Percentiles rank a stretch among this genome's conserved stretches.
Evolutionary conservation across 2,329 filamentous ascomycete genomes (phyloP).

Genomic region (Ophiocordyceps camponoti-floridani): DNA sequence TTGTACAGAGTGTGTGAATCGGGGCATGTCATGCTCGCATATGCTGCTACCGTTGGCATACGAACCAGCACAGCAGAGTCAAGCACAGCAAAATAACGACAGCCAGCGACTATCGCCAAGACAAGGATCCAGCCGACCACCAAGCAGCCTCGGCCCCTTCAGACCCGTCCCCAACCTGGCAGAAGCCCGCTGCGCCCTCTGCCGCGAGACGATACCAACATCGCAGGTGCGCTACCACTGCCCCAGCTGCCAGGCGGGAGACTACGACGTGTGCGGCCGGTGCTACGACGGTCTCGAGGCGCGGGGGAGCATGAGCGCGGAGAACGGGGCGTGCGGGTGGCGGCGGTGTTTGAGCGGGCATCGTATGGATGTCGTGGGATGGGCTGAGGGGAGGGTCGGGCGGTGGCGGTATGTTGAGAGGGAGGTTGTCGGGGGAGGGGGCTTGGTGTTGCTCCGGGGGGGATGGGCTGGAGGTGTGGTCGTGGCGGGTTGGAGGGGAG

Average conservation of each 20-base stretch:
- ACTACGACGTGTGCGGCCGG: slow-evolving; percentile 67
- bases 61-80: slow-evolving; percentile 16
- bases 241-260: slow-evolving; percentile 52
- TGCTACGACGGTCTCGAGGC: slow-evolving; percentile 58
- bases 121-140: slow-evolving; percentile 20
- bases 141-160: slow-evolving; percentile 33
- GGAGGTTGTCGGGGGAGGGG: slow-evolving; percentile 58
- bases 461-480: slow-evolving; percentile 27
- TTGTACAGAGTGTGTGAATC: slow-evolving; percentile 74
- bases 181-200: slow-evolving; percentile 59
- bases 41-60: slow-evolving; percentile 61
- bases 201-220: slow-evolving; percentile 53
- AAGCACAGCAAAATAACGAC: too few species aligned
- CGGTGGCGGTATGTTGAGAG: slow-evolving; percentile 49
- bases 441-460: slow-evolving; percentile 11
- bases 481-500: slow-evolving; percentile 25
- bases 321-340: slow-evolving; percentile 72
- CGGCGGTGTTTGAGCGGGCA: slow-evolving; percentile 64
- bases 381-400: slow-evolving; percentile 49
- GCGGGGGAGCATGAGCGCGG: slow-evolving; percentile 45
- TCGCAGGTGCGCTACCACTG: slow-evolving; percentile 63
- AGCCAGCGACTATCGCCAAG: slow-evolving; percentile 14
- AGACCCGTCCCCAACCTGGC: slow-evolving; percentile 46
- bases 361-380: slow-evolving; percentile 67
- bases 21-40: slow-evolving; percentile 67